Percentiles rank a stretch among this genome's conserved stretches.
Evolutionary conservation across 2,329 filamentous ascomycete genomes (phyloP).

Genomic region (Lasiodiplodia sp.): DNA sequence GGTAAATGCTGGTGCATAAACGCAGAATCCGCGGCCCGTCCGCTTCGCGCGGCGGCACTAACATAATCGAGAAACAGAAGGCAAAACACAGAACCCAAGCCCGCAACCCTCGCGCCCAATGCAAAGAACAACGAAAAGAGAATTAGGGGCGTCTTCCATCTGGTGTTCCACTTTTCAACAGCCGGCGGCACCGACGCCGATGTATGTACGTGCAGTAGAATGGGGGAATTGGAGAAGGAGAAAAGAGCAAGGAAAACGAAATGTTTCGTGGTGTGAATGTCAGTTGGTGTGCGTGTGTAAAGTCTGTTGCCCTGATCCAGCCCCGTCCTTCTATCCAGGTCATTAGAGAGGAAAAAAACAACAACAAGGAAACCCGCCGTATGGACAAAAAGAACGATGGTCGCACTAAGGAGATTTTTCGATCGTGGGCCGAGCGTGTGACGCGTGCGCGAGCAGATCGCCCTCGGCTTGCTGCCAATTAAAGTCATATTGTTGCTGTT

Average conservation of each 20-base stretch:
- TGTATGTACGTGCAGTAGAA: conserved; percentile 27
- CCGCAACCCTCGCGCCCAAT: conserved; percentile 22
- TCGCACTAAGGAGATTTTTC: conserved; percentile 20
- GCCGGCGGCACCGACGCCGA: conserved; percentile 20
- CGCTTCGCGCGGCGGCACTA: conserved; percentile 30
- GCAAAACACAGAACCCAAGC: conserved; percentile 36
- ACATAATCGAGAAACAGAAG: conserved; percentile 42
- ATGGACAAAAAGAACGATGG: conserved; percentile 28
- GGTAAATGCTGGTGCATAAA: conserved; percentile 40
- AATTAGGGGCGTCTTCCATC: conserved; percentile 15
- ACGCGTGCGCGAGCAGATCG: conserved; percentile 11
- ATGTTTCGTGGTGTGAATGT: conserved; percentile 28
- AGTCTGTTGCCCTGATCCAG: conserved; percentile 27
- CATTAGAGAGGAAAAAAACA: conserved; percentile 24
- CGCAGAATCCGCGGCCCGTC: conserved; percentile 39
- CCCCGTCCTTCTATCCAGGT: conserved; percentile 30
- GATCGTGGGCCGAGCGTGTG: conserved; percentile 10
- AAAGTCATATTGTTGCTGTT: conserved; percentile 13
- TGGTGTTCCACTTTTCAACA: conserved; percentile 19
- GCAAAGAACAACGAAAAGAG: conserved; percentile 17
- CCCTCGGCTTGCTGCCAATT: conserved; percentile 21
- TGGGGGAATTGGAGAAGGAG: neutral
- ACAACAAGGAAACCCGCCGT: conserved; percentile 4
- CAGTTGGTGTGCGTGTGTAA: conserved; percentile 28
- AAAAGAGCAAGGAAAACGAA: conserved; percentile 25